These are phyloP conservation scores for Sporothrix pseudoabietina DNA, from an alignment of 2,329 filamentous ascomycete species.

Conservation along the genomic window DNA sequence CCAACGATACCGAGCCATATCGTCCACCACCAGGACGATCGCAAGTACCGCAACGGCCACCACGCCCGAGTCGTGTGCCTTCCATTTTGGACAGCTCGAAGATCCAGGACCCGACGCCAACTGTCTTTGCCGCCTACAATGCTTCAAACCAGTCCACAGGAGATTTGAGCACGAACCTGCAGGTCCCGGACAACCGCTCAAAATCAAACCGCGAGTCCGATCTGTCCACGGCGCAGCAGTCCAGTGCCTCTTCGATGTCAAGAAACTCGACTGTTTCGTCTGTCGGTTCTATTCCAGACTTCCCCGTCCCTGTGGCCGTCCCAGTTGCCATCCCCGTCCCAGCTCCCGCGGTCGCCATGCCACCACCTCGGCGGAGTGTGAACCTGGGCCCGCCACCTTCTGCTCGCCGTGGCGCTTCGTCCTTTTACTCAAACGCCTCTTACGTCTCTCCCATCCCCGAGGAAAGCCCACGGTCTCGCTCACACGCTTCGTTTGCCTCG, in stretches of 20 bases:
- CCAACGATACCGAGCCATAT: constrained; percentile 47
- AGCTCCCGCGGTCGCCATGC: constrained; percentile 33
- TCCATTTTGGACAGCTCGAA: constrained; percentile 60
- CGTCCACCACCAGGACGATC: constrained; percentile 54
- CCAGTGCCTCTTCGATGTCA: constrained; percentile 47
- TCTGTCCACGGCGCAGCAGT: constrained; percentile 47
- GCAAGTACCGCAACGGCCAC: constrained; percentile 59
- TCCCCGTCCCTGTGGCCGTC: constrained; percentile 50
- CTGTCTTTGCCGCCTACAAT: constrained; percentile 46
- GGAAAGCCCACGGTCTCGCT: constrained; percentile 61
- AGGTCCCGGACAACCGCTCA: constrained; percentile 38
- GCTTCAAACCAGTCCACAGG: not conserved
- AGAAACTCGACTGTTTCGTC: constrained; percentile 58
- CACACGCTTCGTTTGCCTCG: constrained; percentile 68
- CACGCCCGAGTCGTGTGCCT: constrained; percentile 61
- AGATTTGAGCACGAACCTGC: not conserved
- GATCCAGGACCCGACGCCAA: constrained; percentile 58
- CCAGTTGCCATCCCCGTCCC: constrained; percentile 35
- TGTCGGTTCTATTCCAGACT: constrained; percentile 62
- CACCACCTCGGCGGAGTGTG: constrained; percentile 50
- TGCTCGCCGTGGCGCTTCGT: constrained; percentile 61
- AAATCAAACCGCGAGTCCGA: constrained; percentile 45
- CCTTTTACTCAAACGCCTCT: constrained; percentile 66
- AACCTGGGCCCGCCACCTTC: constrained; percentile 63
- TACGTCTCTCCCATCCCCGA: constrained; percentile 77